These are phyloP conservation scores for Scedosporium minutisporum DNA, from an alignment of 2,329 filamentous ascomycete species.

Conservation along the genomic window DNA sequence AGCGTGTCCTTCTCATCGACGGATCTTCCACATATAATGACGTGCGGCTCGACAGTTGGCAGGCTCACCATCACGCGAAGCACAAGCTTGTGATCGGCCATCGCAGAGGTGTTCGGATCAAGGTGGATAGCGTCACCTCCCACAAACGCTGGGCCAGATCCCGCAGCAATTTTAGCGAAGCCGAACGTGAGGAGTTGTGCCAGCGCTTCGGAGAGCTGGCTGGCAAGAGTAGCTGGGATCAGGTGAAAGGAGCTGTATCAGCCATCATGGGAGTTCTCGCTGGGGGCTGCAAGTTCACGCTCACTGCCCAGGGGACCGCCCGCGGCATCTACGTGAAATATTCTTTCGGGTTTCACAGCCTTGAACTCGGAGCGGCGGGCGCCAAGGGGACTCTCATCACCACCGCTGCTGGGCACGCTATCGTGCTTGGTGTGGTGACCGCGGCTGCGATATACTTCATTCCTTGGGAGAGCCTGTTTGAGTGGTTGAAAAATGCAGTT, in stretches of 20 bases:
- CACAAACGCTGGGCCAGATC: constrained; percentile 4
- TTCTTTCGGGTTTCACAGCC: neutral
- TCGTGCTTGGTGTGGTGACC: constrained; percentile 5
- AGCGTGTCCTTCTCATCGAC: constrained; percentile 4
- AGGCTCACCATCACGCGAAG: constrained; percentile 5
- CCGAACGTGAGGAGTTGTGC: constrained; percentile 1
- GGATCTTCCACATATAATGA: constrained; percentile 6
- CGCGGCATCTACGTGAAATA: constrained; percentile 7
- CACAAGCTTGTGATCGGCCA: constrained; percentile 6
- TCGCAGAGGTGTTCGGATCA: constrained; percentile 5
- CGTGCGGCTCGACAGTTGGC: constrained; percentile 8
- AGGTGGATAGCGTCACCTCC: too few species aligned
- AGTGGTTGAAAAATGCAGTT: constrained; percentile 4
- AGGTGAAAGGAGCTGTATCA: constrained; percentile 2
- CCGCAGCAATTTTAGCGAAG: constrained; percentile 3
- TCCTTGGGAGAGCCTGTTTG: constrained; percentile 7
- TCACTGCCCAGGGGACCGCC: neutral
- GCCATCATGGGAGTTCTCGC: neutral
- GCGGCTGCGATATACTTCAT: constrained; percentile 8
- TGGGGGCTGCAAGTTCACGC: neutral
- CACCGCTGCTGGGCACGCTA: neutral
- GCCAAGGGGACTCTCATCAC: neutral
- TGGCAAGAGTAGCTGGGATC: constrained; percentile 3
- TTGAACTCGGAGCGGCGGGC: constrained; percentile 5
- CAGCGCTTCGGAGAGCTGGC: neutral